These are phyloP conservation scores for Colletotrichum musae DNA, from an alignment of 2,329 filamentous ascomycete genomes.

Conservation along the genomic window DNA sequence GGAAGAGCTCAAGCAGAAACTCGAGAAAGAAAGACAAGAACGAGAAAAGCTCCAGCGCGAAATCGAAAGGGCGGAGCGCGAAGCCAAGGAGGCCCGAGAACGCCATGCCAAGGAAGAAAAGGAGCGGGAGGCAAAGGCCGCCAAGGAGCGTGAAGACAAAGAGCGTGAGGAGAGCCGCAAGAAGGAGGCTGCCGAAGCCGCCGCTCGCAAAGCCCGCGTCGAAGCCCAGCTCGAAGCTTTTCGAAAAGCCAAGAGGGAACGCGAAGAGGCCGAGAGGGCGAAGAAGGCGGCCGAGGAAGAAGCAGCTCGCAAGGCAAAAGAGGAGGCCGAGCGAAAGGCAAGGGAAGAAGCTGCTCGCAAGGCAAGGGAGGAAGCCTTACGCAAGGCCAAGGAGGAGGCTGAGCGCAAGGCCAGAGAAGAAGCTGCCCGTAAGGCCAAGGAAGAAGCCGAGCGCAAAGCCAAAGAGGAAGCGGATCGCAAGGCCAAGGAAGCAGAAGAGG, in stretches of 20 bases:
- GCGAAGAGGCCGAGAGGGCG: conserved; percentile 62
- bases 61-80: conserved; percentile 65
- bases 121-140: conserved; percentile 48
- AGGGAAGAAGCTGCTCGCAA: conserved; percentile 51
- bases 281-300: conserved; percentile 49
- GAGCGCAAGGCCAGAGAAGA: conserved; percentile 51
- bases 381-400: conserved; percentile 56
- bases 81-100: conserved; percentile 45
- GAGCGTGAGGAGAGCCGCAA: conserved; percentile 48
- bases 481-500: conserved; percentile 50
- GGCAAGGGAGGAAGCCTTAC: conserved; percentile 48
- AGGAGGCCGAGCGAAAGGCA: conserved; percentile 45
- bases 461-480: conserved; percentile 51
- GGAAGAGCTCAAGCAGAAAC: conserved; percentile 49
- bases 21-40: conserved; percentile 48
- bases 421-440: conserved; percentile 42
- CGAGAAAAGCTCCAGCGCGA: conserved; percentile 56
- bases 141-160: conserved; percentile 58
- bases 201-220: conserved; percentile 46
- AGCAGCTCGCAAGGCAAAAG: conserved; percentile 38
- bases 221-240: conserved; percentile 44
- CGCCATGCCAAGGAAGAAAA: conserved; percentile 51
- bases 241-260: conserved; percentile 52
- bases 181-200: conserved; percentile 50
- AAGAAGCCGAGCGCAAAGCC: conserved; percentile 45